A percentile compares a stretch with the other conserved stretches of the same genome.
Evolutionary conservation across 805 yeast genomes (phyloP).

Genomic region (Pichia nanzhaoensis): DNA sequence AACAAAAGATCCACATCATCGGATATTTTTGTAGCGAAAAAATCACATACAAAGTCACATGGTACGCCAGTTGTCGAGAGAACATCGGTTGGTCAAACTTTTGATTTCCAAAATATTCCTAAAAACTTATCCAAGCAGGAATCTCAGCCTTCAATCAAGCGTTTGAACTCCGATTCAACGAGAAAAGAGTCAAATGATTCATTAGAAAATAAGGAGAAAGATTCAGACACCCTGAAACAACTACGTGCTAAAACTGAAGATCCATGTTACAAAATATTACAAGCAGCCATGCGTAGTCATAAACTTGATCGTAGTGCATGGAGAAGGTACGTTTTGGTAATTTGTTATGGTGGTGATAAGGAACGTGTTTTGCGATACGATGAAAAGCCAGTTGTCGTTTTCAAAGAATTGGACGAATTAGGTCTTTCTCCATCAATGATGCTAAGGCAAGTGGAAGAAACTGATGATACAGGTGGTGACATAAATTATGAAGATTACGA

Average conservation of each 20-base stretch:
- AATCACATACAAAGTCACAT: no score
- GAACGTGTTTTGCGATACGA: conserved; percentile 77
- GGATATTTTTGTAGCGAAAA: background rate
- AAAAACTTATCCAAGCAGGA: no score
- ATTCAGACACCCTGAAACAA: conserved; percentile 68
- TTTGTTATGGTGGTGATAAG: conserved; percentile 87
- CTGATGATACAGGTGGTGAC: conserved; percentile 24
- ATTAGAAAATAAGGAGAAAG: conserved; percentile 2
- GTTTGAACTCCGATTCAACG: no score
- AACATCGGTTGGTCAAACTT: no score
- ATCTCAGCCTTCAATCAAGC: no score
- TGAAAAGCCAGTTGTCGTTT: conserved; percentile 82
- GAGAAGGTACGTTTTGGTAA: conserved; percentile 81
- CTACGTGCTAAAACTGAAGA: conserved; percentile 83
- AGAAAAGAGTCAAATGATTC: background rate
- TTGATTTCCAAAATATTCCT: no score
- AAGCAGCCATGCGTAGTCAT: conserved; percentile 83
- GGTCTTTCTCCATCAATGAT: conserved; percentile 89
- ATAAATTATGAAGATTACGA: conserved; percentile 16
- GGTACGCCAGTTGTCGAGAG: no score
- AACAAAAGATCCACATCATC: background rate
- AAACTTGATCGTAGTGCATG: conserved; percentile 72
- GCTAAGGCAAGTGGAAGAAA: conserved; percentile 75
- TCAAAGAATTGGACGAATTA: conserved; percentile 75
- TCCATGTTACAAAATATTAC: conserved; percentile 81